A percentile compares a stretch with the other conserved stretches of the same genome.
Conservation (phyloP, 345 rosid species). For the Citrus sp. region DNA sequence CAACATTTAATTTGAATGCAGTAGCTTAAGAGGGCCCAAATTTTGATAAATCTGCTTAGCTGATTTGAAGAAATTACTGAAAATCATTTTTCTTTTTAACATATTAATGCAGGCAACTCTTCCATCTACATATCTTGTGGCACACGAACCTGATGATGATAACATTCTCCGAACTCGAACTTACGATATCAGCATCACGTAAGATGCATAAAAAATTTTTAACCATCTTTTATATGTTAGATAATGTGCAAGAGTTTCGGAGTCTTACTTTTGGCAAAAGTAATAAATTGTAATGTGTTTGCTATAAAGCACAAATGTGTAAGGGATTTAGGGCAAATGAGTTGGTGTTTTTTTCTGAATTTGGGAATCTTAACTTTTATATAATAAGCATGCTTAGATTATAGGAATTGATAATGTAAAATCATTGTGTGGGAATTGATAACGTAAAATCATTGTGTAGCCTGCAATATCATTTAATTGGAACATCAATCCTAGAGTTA, state of each 20-base stretch:
- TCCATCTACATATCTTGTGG: slow-evolving; percentile 66
- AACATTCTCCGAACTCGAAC: slow-evolving; percentile 91
- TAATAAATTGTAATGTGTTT: not conserved
- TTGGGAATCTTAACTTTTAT: not conserved
- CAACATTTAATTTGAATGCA: not conserved
- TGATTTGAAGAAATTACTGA: not conserved
- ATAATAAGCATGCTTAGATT: not conserved
- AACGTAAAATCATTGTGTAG: not conserved
- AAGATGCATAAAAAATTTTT: slow-evolving; percentile 25
- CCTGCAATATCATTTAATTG: not conserved
- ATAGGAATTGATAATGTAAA: not conserved
- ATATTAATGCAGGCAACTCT: slow-evolving; percentile 69
- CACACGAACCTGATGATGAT: slow-evolving; percentile 89
- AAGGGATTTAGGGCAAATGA: not conserved
- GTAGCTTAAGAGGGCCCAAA: not conserved
- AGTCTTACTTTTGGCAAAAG: not conserved
- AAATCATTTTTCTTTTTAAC: not conserved
- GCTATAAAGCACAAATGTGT: not conserved
- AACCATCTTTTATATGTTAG: not conserved
- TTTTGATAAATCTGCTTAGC: not conserved
- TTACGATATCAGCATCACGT: slow-evolving; percentile 99
- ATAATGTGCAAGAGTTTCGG: not conserved
- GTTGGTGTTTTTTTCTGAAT: not conserved
- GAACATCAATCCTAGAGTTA: not conserved
- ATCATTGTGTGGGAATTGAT: not conserved